Evolutionary conservation across 2,329 filamentous ascomycete genomes (phyloP).

Genomic region (Colletotrichum incanum): DNA sequence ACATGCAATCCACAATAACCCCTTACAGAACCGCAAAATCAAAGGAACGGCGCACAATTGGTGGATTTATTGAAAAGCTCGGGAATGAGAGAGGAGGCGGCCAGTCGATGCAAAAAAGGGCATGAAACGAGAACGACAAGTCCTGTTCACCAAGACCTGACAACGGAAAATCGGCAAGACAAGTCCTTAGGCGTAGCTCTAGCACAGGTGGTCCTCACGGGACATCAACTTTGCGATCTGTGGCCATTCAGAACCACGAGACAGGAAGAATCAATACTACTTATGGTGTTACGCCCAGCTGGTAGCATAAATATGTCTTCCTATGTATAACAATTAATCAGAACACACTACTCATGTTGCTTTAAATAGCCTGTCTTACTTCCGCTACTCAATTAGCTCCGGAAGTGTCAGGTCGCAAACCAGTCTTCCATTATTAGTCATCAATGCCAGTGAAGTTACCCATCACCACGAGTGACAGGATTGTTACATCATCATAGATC

Average conservation of each 20-base stretch:
- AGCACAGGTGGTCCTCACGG: too few species aligned
- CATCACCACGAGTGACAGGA: too few species aligned
- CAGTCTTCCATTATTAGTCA: neutral
- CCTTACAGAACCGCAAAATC: constrained; percentile 25
- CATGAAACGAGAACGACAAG: neutral
- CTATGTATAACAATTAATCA: neutral
- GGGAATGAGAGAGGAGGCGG: neutral
- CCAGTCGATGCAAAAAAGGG: neutral
- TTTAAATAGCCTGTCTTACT: neutral
- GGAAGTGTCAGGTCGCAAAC: too few species aligned
- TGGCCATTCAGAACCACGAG: neutral
- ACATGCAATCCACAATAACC: constrained; percentile 12
- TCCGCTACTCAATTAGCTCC: too few species aligned
- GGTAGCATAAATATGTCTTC: too few species aligned
- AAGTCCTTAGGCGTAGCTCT: too few species aligned
- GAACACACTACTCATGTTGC: neutral
- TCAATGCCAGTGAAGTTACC: neutral
- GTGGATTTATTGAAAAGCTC: constrained; percentile 5
- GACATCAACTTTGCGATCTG: too few species aligned
- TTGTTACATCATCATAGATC: neutral
- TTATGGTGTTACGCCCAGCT: neutral
- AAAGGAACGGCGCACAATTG: constrained; percentile 14
- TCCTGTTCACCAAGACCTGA: neutral
- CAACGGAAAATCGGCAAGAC: neutral
- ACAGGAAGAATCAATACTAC: neutral